phyloP scores from a whole-genome alignment of 1,139 yeast species.

The Pichiaceae sp. region DNA sequence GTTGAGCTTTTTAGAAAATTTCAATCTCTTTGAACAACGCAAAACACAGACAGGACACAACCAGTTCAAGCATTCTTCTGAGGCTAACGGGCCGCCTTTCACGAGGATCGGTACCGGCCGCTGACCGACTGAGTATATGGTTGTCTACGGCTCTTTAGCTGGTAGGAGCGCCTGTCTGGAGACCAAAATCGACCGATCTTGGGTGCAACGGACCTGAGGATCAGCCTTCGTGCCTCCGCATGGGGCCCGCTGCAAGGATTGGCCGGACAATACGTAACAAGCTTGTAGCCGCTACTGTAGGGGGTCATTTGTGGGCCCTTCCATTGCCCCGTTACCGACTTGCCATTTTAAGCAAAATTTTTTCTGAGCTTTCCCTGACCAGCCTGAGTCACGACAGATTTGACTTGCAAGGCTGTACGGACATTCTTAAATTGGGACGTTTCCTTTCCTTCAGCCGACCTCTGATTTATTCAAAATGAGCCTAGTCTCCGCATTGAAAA shows the following conservation, averaged over 20 bases:
- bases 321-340: no score
- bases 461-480: no score
- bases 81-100: slow-evolving; percentile 58
- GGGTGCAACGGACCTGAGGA: slow-evolving; percentile 83
- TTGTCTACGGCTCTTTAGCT: neutral
- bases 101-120: slow-evolving; percentile 47
- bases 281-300: no score
- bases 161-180: slow-evolving; percentile 44
- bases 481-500: no score
- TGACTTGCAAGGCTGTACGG: no score
- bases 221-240: slow-evolving; percentile 79
- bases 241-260: slow-evolving; percentile 78
- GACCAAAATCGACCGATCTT: slow-evolving; percentile 52
- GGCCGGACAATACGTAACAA: slow-evolving; percentile 49
- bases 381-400: no score
- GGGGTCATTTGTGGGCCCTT: no score
- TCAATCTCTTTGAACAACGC: slow-evolving; percentile 35
- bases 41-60: slow-evolving; percentile 48
- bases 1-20: neutral
- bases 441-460: no score
- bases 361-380: no score
- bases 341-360: no score
- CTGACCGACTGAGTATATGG: slow-evolving; percentile 40
- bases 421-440: no score
- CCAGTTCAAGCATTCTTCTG: slow-evolving; percentile 57